These are phyloP conservation scores for Bruguiera gymnorhiza DNA, from an alignment of 345 rosid genomes.

Conservation along the genomic window DNA sequence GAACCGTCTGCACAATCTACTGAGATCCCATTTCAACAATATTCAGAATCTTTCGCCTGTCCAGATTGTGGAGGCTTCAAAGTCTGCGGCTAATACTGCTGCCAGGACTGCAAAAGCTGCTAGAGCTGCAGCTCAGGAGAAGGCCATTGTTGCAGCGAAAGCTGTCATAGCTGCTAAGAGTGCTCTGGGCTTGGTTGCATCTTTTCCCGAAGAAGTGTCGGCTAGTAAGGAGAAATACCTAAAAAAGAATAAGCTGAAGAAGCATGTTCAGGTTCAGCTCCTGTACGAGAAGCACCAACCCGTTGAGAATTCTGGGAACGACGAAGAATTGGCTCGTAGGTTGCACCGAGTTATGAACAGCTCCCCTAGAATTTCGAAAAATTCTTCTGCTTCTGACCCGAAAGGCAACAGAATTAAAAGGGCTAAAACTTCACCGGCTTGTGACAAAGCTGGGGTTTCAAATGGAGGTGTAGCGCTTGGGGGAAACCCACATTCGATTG, in stretches of 20 bases:
- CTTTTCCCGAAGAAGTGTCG: conserved; percentile 56
- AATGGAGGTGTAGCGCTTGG: conserved; percentile 30
- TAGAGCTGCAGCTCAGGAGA: conserved; percentile 74
- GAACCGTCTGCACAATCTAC: conserved; percentile 45
- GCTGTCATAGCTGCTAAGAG: conserved; percentile 70
- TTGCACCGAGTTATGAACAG: conserved; percentile 72
- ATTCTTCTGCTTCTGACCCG: conserved; percentile 40
- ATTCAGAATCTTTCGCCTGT: conserved; percentile 47
- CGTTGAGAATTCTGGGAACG: conserved; percentile 36
- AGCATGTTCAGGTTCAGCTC: conserved; percentile 85
- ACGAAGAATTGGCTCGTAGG: conserved; percentile 68
- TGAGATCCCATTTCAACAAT: conserved; percentile 38
- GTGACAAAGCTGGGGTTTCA: conserved; percentile 35
- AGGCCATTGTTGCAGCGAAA: conserved; percentile 69
- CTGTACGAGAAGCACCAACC: conserved; percentile 64
- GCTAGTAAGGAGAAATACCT: conserved; percentile 38
- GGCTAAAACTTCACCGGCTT: conserved; percentile 32
- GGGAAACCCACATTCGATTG: conserved; percentile 33
- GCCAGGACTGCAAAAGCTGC: conserved; percentile 61
- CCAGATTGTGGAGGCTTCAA: conserved; percentile 61
- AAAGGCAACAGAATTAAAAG: conserved; percentile 59
- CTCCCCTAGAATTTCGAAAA: conserved; percentile 69
- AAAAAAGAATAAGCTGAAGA: conserved; percentile 76
- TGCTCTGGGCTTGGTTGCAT: conserved; percentile 67
- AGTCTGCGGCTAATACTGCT: conserved; percentile 55